A percentile compares a stretch with the other conserved stretches of the same genome.
Conservation (phyloP, 1,284 basidiomycete genomes). For the Phaffia rhodozyma region DNA sequence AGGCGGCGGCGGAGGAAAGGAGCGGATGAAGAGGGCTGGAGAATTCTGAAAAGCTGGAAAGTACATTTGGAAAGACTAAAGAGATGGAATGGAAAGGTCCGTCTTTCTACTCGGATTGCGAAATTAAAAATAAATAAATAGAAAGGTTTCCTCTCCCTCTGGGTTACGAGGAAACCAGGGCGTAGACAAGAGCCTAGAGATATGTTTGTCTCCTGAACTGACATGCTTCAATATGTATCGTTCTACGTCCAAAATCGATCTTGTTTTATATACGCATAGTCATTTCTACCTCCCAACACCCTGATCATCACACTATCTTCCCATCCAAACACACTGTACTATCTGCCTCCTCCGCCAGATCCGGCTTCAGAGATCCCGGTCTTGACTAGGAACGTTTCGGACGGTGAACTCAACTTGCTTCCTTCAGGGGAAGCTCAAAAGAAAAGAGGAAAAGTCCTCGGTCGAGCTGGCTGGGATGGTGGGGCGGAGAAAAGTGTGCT, state of each 20-base stretch:
- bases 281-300: slow-evolving; percentile 22
- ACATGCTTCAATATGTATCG: background rate
- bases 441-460: slow-evolving; percentile 1
- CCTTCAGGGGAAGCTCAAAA: background rate
- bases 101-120: background rate
- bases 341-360: background rate
- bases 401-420: slow-evolving; percentile 5
- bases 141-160: too few species aligned
- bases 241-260: background rate
- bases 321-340: slow-evolving; percentile 18
- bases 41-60: slow-evolving; percentile 1
- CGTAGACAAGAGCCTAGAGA: too few species aligned
- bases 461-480: background rate
- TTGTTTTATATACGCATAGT: background rate
- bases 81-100: slow-evolving; percentile 5
- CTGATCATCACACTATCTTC: slow-evolving; percentile 26
- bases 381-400: slow-evolving; percentile 3
- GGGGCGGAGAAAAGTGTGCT: slow-evolving; percentile 19
- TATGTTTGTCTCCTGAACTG: background rate
- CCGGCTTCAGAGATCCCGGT: background rate
- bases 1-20: slow-evolving; percentile 15
- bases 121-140: too few species aligned
- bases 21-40: background rate
- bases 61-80: slow-evolving; percentile 3
- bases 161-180: too few species aligned